Evolutionary conservation across 768 basidiomycete species (phyloP).

Genomic region (Russula sp.): DNA sequence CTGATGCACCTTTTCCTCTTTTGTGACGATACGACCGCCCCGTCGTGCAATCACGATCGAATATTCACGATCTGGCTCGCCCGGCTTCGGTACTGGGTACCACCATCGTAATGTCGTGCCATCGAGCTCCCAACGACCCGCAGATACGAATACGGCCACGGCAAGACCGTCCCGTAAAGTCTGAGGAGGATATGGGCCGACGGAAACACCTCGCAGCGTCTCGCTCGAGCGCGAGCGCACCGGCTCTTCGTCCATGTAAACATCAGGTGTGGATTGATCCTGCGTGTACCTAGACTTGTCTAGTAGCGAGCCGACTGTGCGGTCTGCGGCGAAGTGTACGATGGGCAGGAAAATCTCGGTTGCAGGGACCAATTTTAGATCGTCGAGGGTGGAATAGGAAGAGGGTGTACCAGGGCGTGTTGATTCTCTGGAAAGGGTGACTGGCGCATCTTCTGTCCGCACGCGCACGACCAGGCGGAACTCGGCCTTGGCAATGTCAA

Average conservation of each 20-base stretch:
- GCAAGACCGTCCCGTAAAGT: conserved; percentile 46
- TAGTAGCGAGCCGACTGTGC: conserved; percentile 22
- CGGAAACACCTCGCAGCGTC: conserved; percentile 18
- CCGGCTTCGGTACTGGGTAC: conserved; percentile 28
- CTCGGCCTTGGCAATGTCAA: conserved; percentile 62
- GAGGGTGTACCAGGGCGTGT: conserved; percentile 18
- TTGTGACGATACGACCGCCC: conserved; percentile 29
- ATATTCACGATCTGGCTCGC: conserved; percentile 28
- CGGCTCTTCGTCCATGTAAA: neutral
- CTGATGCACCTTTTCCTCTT: conserved; percentile 14
- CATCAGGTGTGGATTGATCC: conserved; percentile 15
- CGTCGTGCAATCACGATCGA: conserved; percentile 27
- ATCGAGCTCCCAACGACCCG: conserved; percentile 40
- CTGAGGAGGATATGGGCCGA: conserved; percentile 13
- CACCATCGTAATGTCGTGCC: conserved; percentile 44
- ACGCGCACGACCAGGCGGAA: conserved; percentile 70
- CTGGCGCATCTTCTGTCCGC: conserved; percentile 43
- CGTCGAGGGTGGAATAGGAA: conserved; percentile 19
- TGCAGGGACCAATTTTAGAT: conserved; percentile 34
- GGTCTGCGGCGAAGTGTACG: conserved; percentile 70
- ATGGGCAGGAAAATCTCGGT: conserved; percentile 91
- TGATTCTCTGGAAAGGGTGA: conserved; percentile 14
- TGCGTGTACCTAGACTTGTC: neutral
- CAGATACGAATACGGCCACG: conserved; percentile 37
- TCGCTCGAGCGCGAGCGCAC: conserved; percentile 15